Evolutionary conservation across 768 basidiomycete species (phyloP).

Genomic region (Xerocomellus chrysenteron): DNA sequence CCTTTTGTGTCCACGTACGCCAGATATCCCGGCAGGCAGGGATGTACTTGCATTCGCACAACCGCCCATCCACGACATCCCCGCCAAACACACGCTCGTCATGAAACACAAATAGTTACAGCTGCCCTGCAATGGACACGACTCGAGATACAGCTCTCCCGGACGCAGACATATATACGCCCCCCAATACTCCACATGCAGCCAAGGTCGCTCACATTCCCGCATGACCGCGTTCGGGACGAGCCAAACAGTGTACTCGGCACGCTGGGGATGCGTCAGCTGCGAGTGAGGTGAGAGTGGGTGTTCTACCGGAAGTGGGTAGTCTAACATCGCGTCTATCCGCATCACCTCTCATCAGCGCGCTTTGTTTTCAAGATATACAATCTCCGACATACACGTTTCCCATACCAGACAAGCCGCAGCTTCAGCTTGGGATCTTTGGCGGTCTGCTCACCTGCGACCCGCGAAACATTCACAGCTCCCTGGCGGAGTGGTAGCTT

Average conservation of each 20-base stretch:
- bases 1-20: too few species aligned
- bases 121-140: conserved; percentile 8
- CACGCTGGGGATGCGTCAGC: conserved; percentile 9
- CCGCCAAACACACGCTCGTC: not conserved
- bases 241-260: not conserved
- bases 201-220: conserved; percentile 1
- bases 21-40: too few species aligned
- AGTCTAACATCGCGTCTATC: too few species aligned
- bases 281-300: conserved; percentile 20
- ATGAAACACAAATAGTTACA: not conserved
- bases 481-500: conserved; percentile 16
- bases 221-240: not conserved
- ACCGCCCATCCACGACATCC: too few species aligned
- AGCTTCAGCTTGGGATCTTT: not conserved
- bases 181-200: conserved; percentile 11
- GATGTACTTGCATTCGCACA: too few species aligned
- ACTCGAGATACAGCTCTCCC: conserved; percentile 47
- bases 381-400: too few species aligned
- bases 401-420: too few species aligned
- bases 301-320: not conserved
- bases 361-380: too few species aligned
- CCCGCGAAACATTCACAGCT: conserved; percentile 25
- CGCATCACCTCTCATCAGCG: too few species aligned
- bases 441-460: not conserved
- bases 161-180: conserved; percentile 39